Percentiles rank a stretch among this genome's conserved stretches.
Conservation (phyloP, 2,329 filamentous ascomycete species). For the Trichoderma sp. region DNA sequence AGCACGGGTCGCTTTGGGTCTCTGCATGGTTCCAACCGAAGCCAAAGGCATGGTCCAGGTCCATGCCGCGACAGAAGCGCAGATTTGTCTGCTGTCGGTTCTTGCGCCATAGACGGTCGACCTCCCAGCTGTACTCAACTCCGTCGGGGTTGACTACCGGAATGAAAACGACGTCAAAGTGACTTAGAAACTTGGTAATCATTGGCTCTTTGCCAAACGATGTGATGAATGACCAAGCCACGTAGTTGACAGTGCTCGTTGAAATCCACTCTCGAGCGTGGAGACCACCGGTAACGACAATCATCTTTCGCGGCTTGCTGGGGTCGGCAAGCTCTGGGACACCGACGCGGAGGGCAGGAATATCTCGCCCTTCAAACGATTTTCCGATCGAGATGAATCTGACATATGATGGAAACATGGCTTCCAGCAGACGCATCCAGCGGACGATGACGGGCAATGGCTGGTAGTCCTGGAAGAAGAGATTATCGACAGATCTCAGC, state of each 20-base stretch:
- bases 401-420: constrained; percentile 84
- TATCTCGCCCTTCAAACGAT: constrained; percentile 85
- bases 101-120: constrained; percentile 92
- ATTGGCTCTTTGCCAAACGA: constrained; percentile 69
- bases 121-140: constrained; percentile 89
- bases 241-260: constrained; percentile 83
- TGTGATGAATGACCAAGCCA: constrained; percentile 85
- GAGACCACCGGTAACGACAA: constrained; percentile 80
- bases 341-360: constrained; percentile 76
- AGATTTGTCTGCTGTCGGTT: constrained; percentile 81
- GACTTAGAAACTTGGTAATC: constrained; percentile 75
- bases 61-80: constrained; percentile 80
- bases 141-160: constrained; percentile 92
- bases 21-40: constrained; percentile 76
- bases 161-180: constrained; percentile 85
- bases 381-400: constrained; percentile 72
- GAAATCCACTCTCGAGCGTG: constrained; percentile 98
- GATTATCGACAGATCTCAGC: constrained; percentile 54
- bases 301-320: constrained; percentile 62
- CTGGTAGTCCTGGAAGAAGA: constrained; percentile 94
- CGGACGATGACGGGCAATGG: constrained; percentile 77
- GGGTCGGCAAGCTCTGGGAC: constrained; percentile 46
- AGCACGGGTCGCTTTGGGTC: constrained; percentile 75
- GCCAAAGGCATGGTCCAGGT: constrained; percentile 83
- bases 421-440: constrained; percentile 88